Base-by-base conservation (phyloP, 2,329 filamentous ascomycete species). In the Cordyceps tenuipes region DNA sequence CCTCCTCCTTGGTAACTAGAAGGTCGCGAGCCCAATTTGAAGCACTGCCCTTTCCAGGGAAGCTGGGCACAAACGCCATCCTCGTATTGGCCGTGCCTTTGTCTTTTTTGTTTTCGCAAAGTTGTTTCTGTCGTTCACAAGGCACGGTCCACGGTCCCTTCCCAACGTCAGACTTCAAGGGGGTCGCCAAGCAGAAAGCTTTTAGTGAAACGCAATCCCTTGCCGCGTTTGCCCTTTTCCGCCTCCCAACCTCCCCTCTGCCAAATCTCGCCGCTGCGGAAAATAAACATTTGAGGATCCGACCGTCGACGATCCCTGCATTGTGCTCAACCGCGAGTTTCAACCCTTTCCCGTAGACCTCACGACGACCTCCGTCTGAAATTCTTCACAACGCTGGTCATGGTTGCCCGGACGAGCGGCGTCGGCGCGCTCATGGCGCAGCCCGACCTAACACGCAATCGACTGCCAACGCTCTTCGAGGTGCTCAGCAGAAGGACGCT, bases 401-500 rank as follows among this genome's bases (percentile, higher is more conserved):
- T 71, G 68, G 63, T 61, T n/a, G 64, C 63, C 57, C 57, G 60
- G 43, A 61, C 64, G 39, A 63, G n/a, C n/a, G n/a, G 64, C 26
- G 65, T 68, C 63, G 65, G 71, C 59, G 75, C 76, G 60, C 77
- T 81, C 54, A 83, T 83, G 49, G 82, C 82, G 51, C 74, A 79
- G 63, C 82, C 83, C 51, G 84, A 87, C 65, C 71, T 83, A 64
- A 75, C 76, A 65, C 87, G 94, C 69, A 95, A 96, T 72, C 84
- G 94, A 65, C 83, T 99, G 62, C 94, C 94, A 51, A 97, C 91
- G 1, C 84, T 99, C 56, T 97, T 96, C 71, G 95, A 99, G 76
- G 94, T 99, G 60, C 79, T 99, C 63, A 96, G 91, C 71, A 86
- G 95, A 66, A 87, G 91, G 64, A 99, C 94, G n/a, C 82, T 95